Evolutionary conservation across 306 rosid genomes (phyloP).

Genomic region (Myrica gale): DNA sequence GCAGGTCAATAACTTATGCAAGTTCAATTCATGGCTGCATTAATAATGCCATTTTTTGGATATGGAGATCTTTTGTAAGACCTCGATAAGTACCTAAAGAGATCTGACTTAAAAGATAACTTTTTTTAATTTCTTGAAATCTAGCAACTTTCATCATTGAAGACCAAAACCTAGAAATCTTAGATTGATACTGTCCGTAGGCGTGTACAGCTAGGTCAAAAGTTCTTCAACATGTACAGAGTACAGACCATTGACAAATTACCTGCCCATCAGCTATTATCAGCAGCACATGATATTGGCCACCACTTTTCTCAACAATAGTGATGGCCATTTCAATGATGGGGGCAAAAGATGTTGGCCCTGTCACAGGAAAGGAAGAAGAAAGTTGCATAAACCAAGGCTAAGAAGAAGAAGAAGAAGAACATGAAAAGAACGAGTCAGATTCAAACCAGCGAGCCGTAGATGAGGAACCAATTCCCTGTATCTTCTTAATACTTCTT

Average conservation of each 20-base stretch:
- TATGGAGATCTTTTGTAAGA: neutral
- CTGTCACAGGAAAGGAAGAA: conserved; percentile 36
- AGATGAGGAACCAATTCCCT: conserved; percentile 78
- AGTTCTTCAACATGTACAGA: neutral
- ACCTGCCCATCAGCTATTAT: conserved; percentile 95
- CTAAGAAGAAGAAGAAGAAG: conserved; percentile 4
- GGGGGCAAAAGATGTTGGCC: conserved; percentile 97
- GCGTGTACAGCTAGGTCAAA: neutral
- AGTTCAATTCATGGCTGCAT: neutral
- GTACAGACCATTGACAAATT: conserved; percentile 12
- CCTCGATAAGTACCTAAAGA: neutral
- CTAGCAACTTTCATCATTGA: neutral
- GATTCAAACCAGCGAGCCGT: conserved; percentile 74
- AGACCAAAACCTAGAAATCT: neutral
- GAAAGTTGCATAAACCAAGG: conserved; percentile 25
- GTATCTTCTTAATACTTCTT: conserved; percentile 77
- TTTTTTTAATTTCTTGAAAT: neutral
- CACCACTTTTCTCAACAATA: conserved; percentile 88
- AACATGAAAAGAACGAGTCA: conserved; percentile 7
- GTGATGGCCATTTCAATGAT: conserved; percentile 90
- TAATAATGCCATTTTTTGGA: neutral
- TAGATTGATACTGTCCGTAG: neutral
- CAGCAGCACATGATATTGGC: conserved; percentile 89
- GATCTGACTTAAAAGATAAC: neutral
- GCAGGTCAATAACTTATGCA: neutral